Percentiles rank a stretch among this genome's conserved stretches.
Conservation (phyloP, 345 rosid genomes). For the Raphanus sativus region DNA sequence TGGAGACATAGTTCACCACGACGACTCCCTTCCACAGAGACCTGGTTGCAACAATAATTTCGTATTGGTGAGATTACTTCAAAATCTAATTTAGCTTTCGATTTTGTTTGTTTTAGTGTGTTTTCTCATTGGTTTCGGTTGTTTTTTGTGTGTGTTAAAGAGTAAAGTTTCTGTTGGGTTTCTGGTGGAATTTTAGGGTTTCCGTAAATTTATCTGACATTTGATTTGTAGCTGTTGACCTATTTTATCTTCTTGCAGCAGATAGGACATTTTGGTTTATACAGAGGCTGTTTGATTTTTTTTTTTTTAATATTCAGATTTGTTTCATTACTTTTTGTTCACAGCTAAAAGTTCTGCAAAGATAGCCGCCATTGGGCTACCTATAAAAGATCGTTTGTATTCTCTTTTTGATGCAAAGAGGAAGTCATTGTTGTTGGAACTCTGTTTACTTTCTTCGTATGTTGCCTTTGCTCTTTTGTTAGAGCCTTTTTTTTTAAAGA, state of each 20-base stretch:
- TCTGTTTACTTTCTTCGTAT: not conserved
- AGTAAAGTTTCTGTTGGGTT: not conserved
- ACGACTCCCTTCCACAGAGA: slow-evolving; percentile 65
- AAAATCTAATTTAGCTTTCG: not conserved
- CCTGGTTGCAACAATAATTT: slow-evolving; percentile 94
- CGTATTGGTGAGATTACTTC: slow-evolving; percentile 57
- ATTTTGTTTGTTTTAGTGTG: not conserved
- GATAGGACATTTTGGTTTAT: not conserved
- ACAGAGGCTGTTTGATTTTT: not conserved
- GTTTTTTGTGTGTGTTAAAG: not conserved
- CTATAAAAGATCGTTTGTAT: not conserved
- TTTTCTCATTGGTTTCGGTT: not conserved
- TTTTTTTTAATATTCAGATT: not conserved
- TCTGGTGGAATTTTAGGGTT: slow-evolving; percentile 11
- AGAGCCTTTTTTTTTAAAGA: not conserved
- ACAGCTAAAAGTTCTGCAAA: not conserved
- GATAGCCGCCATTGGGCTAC: not conserved
- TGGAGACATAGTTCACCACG: slow-evolving; percentile 93
- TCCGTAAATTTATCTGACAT: not conserved
- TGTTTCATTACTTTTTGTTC: not conserved
- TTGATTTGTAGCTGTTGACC: slow-evolving; percentile 10
- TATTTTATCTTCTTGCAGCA: not conserved
- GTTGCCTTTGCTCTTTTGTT: not conserved
- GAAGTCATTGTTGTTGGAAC: not conserved
- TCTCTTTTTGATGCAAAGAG: not conserved